Evolutionary conservation across 495 filamentous ascomycete genomes (phyloP), one percentile per base, ranked within the genome.

Genomic region (Hypoxylon rickii): DNA sequence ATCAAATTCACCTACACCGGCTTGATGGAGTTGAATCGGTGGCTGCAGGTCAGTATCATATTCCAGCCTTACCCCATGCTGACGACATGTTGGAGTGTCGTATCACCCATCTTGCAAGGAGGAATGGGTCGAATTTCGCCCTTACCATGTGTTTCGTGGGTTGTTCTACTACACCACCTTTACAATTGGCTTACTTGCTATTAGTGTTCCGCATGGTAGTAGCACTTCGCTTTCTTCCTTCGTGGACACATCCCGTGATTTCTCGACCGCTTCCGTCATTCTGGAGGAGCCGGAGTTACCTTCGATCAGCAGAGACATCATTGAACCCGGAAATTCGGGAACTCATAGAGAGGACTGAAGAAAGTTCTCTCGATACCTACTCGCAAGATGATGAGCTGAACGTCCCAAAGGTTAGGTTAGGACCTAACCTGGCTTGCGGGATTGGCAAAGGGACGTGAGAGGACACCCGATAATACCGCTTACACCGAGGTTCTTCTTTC

Each of bases 371-470:
- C 29, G 26, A 19, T 12, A n/a, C n/a, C n/a, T n/a, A n/a, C n/a
- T 20, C 41, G 5, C 4, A 26, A 2, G 51, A 53, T 4, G 19
- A 50, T 32, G 26, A n/a, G 4, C 8, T 7, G 8, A 15, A 45
- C 0, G 33, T 39, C 15, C 1, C 22, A 7, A 55, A 47, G 18
- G 4, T 55, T 2, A n/a, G n/a, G n/a, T n/a, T n/a, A n/a, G n/a
- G n/a, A n/a, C n/a, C 36, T 55, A 3, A 31, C 1, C 16, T 55
- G 51, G 51, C 41, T 55, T 7, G 12, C 19, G 2, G 31, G 36
- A 15, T 8, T 32, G 33, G 51, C 41, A 18, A 55, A 47, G 21
- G 51, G 42, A 5, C 12, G 34, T 3, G 42, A 55, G 7, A 42
- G 51, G n/a, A 7, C 13, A 16, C 13, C 42, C 5, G 34, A 47